A percentile compares a stretch with the other conserved stretches of the same genome.
phyloP scores from a whole-genome alignment of 192 early-diverging fungal genomes.

The Backusella tarrabulga region DNA sequence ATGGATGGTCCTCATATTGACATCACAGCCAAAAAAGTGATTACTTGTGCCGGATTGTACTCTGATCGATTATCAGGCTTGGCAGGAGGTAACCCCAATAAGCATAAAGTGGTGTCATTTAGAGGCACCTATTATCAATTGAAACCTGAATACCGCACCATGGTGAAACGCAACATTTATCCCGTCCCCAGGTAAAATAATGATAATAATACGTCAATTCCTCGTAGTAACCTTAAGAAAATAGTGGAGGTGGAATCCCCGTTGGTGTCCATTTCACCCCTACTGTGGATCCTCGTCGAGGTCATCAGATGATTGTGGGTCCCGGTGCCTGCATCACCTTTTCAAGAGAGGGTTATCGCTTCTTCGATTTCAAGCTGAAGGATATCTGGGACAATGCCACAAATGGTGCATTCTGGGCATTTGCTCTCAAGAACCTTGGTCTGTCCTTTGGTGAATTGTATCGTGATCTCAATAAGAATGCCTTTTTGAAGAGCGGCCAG shows the following conservation, averaged over 20 bases:
- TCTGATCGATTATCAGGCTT: slow-evolving; percentile 28
- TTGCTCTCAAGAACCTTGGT: slow-evolving; percentile 28
- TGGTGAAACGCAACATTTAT: slow-evolving; percentile 35
- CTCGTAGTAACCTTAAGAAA: too few relatives aligned
- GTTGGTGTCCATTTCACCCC: slow-evolving; percentile 37
- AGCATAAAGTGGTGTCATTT: slow-evolving; percentile 28
- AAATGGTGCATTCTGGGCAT: slow-evolving; percentile 28
- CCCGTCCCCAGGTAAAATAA: slow-evolving; percentile 26
- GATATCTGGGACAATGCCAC: slow-evolving; percentile 21
- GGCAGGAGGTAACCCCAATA: slow-evolving; percentile 19
- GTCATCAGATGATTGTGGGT: slow-evolving; percentile 33
- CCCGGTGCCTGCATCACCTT: slow-evolving; percentile 37
- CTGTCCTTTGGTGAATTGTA: slow-evolving; percentile 32
- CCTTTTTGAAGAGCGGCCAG: slow-evolving; percentile 32
- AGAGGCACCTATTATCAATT: slow-evolving; percentile 37
- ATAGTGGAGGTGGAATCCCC: slow-evolving; percentile 28
- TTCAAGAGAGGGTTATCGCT: slow-evolving; percentile 31
- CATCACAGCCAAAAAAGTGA: slow-evolving; percentile 27
- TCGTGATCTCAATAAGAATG: slow-evolving; percentile 25
- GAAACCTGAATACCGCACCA: slow-evolving; percentile 29
- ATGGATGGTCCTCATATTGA: slow-evolving; percentile 22
- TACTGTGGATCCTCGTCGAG: slow-evolving; percentile 31
- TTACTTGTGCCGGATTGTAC: slow-evolving; percentile 36
- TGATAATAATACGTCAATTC: too few relatives aligned
- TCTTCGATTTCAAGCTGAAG: slow-evolving; percentile 21